Evolutionary conservation across 2,329 filamentous ascomycete genomes (phyloP).

Genomic region (Metarhizium humberi): DNA sequence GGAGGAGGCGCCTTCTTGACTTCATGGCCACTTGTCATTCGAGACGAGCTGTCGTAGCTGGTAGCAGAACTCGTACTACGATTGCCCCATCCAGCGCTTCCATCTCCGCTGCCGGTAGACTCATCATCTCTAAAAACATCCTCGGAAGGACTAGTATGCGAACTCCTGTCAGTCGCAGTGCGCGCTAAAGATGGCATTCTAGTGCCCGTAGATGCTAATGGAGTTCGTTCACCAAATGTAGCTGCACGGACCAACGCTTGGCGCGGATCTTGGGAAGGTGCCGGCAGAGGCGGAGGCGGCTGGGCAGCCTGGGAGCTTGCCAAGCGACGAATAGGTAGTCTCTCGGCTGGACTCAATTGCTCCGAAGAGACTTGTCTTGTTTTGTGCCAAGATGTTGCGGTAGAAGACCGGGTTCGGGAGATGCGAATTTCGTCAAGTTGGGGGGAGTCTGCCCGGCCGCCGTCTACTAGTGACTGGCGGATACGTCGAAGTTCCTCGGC

Average conservation of each 20-base stretch:
- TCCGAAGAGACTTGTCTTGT: conserved; percentile 1
- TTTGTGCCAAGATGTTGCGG: conserved; percentile 33
- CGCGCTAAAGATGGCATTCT: conserved; percentile 33
- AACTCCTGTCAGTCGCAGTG: conserved; percentile 26
- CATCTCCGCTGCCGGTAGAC: conserved; percentile 39
- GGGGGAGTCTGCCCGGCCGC: conserved; percentile 8
- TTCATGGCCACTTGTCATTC: conserved; percentile 11
- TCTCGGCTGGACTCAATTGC: conserved; percentile 18
- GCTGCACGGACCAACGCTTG: conserved; percentile 1
- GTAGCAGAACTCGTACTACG: conserved; percentile 46
- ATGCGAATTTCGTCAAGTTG: conserved; percentile 9
- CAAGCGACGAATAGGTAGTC: conserved; percentile 34
- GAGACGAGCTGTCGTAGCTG: conserved; percentile 40
- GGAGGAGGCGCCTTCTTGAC: conserved; percentile 48
- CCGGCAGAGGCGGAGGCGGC: conserved; percentile 23
- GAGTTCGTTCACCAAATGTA: conserved; percentile 4
- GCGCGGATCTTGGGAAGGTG: conserved; percentile 18
- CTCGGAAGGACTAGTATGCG: conserved; percentile 21
- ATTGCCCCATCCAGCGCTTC: conserved; percentile 41
- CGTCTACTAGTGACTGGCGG: conserved; percentile 34
- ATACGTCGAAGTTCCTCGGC: conserved; percentile 65
- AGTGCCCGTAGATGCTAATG: conserved; percentile 9
- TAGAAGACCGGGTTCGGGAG: conserved; percentile 37
- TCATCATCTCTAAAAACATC: conserved; percentile 43
- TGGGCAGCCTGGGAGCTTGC: conserved; percentile 18